Percentiles rank a stretch among this genome's conserved stretches.
Conservation (phyloP, 495 filamentous ascomycete genomes). For the Penicillium bovifimosum region DNA sequence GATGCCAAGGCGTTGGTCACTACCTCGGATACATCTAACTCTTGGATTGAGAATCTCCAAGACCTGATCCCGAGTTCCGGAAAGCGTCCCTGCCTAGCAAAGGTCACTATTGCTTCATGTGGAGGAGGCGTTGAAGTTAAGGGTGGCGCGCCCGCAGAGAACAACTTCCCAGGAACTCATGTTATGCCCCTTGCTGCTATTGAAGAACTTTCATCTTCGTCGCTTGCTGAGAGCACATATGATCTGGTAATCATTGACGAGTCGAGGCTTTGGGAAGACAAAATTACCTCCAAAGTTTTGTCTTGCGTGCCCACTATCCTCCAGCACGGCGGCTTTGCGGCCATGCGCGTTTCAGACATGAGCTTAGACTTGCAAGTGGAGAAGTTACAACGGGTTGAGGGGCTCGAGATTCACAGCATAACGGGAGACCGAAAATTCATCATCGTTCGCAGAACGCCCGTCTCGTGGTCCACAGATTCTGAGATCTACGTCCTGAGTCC, state of each 20-base stretch:
- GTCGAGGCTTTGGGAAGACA: conserved; percentile 2
- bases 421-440: conserved; percentile 11
- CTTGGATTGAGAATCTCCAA: conserved; percentile 5
- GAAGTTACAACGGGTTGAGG: conserved; percentile 2
- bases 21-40: conserved; percentile 1
- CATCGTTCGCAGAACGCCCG: conserved; percentile 11
- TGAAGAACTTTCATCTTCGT: conserved; percentile 5
- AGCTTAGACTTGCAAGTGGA: not conserved
- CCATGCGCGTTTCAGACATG: conserved; percentile 5
- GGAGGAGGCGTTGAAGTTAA: not conserved
- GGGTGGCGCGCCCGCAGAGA: not conserved
- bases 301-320: conserved; percentile 4
- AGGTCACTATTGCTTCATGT: conserved; percentile 11
- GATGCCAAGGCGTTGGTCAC: conserved; percentile 10
- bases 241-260: conserved; percentile 15
- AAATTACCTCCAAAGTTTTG: not conserved
- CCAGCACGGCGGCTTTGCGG: conserved; percentile 9
- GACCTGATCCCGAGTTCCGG: not conserved
- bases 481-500: conserved; percentile 15
- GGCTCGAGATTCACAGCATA: conserved; percentile 9
- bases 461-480: conserved; percentile 6
- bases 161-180: not conserved
- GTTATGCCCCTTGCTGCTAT: conserved; percentile 1
- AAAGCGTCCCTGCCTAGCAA: conserved; percentile 10
- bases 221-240: conserved; percentile 6